Conservation (phyloP, 2,329 filamentous ascomycete genomes). For the Diaporthe citrichinensis region DNA sequence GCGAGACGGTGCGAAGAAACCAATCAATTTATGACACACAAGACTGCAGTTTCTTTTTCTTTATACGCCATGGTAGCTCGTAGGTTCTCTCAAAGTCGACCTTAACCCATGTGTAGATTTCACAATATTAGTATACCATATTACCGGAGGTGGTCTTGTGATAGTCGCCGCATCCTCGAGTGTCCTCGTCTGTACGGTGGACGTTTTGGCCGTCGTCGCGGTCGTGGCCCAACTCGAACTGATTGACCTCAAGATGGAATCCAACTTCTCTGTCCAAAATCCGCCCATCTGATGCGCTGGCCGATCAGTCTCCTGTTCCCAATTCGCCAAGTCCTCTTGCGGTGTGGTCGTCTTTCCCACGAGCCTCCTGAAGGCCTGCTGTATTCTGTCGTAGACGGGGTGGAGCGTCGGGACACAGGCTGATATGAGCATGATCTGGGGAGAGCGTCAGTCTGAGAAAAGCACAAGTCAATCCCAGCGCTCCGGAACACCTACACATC, state of each 20-base stretch:
- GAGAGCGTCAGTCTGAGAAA: background rate
- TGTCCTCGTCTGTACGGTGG: slow-evolving; percentile 19
- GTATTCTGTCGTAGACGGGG: slow-evolving; percentile 22
- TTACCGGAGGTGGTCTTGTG: slow-evolving; percentile 2
- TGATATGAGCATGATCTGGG: slow-evolving; percentile 25
- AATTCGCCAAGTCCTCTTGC: background rate
- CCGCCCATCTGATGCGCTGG: background rate
- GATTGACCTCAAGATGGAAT: slow-evolving; percentile 12
- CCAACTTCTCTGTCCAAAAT: slow-evolving; percentile 10
- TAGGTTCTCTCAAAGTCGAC: background rate
- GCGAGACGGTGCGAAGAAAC: background rate
- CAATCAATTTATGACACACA: background rate
- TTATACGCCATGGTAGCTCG: background rate
- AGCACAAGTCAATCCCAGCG: no score
- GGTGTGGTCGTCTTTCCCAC: background rate
- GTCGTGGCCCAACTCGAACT: background rate
- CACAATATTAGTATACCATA: slow-evolving; percentile 21
- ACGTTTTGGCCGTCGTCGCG: background rate
- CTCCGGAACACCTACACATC: slow-evolving; percentile 1
- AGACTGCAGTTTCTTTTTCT: background rate
- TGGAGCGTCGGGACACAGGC: slow-evolving; percentile 23
- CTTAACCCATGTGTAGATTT: slow-evolving; percentile 8
- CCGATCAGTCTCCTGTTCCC: background rate
- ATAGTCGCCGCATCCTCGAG: slow-evolving; percentile 20
- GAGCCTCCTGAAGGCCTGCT: background rate